These are phyloP conservation scores for Chrysanthemum seticuspe DNA, from an alignment of 129 eudicot species.

Conservation along the genomic window DNA sequence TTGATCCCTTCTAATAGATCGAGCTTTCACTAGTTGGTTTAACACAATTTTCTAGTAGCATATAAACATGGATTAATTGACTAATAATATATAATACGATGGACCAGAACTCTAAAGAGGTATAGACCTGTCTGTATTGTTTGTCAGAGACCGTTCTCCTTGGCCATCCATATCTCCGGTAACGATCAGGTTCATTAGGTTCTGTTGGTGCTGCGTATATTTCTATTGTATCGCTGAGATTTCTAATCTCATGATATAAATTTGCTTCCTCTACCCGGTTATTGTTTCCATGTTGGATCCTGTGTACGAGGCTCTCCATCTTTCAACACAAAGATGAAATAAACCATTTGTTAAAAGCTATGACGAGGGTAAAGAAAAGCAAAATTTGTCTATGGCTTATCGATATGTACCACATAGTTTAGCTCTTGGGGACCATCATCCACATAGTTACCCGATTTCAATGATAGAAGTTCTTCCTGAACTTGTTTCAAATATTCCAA, in stretches of 20 bases:
- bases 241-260: conserved; percentile 12
- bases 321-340: background rate
- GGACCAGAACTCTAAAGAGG: background rate
- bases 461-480: conserved; percentile 13
- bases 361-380: background rate
- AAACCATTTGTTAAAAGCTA: background rate
- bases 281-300: conserved; percentile 17
- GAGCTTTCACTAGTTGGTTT: background rate
- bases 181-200: background rate
- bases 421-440: conserved; percentile 17
- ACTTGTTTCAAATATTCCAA: conserved; percentile 10
- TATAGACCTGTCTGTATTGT: background rate
- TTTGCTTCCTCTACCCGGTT: background rate
- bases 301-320: conserved; percentile 15
- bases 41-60: background rate
- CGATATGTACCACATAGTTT: conserved; percentile 14
- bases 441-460: background rate
- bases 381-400: background rate
- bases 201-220: background rate
- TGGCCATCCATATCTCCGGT: background rate
- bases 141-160: background rate
- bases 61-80: background rate
- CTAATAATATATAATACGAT: background rate
- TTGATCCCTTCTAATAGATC: background rate
- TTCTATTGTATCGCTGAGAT: conserved; percentile 10